These are phyloP conservation scores for Tilletiaria anomala DNA, from an alignment of 1,284 basidiomycete species.

Conservation along the genomic window DNA sequence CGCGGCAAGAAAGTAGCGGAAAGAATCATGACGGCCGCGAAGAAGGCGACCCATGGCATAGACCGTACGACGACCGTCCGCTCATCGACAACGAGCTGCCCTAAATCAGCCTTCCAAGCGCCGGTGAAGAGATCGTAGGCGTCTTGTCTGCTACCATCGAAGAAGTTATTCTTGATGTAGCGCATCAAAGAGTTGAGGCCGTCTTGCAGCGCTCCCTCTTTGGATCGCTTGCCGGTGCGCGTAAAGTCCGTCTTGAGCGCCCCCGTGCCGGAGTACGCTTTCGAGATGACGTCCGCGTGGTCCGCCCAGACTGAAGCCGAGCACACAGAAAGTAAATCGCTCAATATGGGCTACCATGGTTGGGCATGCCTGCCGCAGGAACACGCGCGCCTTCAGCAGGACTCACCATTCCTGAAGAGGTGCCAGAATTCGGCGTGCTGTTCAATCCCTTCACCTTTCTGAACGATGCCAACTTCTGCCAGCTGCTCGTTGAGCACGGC, in stretches of 20 bases:
- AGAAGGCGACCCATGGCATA: constrained; percentile 66
- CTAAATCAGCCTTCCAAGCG: constrained; percentile 54
- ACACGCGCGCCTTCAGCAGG: too few relatives aligned
- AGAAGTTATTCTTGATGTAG: constrained; percentile 93
- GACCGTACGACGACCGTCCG: constrained; percentile 66
- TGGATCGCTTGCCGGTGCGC: constrained; percentile 78
- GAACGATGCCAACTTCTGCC: constrained; percentile 41
- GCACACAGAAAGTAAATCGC: not conserved
- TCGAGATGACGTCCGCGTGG: constrained; percentile 81
- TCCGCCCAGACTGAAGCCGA: constrained; percentile 68
- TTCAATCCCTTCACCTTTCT: constrained; percentile 22
- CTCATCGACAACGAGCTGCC: constrained; percentile 60
- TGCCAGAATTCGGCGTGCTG: constrained; percentile 42
- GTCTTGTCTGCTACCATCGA: constrained; percentile 74
- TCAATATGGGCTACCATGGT: constrained; percentile 1
- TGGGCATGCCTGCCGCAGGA: too few relatives aligned
- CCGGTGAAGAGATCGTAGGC: constrained; percentile 73
- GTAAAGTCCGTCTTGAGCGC: constrained; percentile 94
- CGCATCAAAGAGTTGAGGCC: constrained; percentile 71
- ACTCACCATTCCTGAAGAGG: constrained; percentile 74
- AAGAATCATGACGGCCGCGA: constrained; percentile 60
- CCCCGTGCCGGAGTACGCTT: constrained; percentile 84
- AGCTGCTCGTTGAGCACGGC: constrained; percentile 55
- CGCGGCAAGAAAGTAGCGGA: constrained; percentile 18
- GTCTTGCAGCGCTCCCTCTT: constrained; percentile 65